These are phyloP conservation scores for Podila clonocystis DNA, from an alignment of 192 early-diverging fungal genomes.

Conservation along the genomic window DNA sequence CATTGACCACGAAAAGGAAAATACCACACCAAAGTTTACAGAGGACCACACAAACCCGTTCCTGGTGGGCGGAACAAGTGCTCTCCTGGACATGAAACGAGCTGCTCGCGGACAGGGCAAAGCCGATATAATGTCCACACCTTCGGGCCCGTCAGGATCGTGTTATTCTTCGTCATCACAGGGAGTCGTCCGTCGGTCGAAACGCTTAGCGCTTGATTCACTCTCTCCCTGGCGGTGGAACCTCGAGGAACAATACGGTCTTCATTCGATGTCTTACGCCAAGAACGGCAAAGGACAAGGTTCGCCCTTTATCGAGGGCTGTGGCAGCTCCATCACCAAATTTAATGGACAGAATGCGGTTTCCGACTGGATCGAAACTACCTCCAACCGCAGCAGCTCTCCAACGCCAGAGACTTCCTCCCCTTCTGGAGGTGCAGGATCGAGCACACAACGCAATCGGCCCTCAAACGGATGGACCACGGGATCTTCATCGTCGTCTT, in stretches of 20 bases:
- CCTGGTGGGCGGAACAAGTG: background rate
- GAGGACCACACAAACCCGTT: conserved; percentile 23
- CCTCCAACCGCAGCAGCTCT: background rate
- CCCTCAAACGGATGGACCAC: background rate
- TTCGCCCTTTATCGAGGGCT: background rate
- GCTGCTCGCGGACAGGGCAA: conserved; percentile 5
- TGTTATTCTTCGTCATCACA: background rate
- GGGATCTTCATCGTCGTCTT: conserved; percentile 7
- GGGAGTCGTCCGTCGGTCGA: conserved; percentile 25
- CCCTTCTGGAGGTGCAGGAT: background rate
- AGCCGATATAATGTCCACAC: conserved; percentile 19
- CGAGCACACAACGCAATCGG: background rate
- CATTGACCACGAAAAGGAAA: conserved; percentile 31
- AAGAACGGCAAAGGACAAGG: conserved; percentile 8
- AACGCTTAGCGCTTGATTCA: conserved; percentile 25
- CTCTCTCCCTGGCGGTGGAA: conserved; percentile 50
- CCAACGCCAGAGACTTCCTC: background rate
- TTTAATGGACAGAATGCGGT: background rate
- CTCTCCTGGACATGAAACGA: conserved; percentile 1
- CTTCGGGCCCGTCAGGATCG: conserved; percentile 2
- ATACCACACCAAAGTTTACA: conserved; percentile 23
- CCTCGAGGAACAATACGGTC: conserved; percentile 6
- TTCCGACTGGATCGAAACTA: conserved; percentile 25
- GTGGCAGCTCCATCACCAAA: background rate
- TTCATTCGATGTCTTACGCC: background rate